phyloP scores from a whole-genome alignment of 139 green algal genomes.

The Micractinium sp. region DNA sequence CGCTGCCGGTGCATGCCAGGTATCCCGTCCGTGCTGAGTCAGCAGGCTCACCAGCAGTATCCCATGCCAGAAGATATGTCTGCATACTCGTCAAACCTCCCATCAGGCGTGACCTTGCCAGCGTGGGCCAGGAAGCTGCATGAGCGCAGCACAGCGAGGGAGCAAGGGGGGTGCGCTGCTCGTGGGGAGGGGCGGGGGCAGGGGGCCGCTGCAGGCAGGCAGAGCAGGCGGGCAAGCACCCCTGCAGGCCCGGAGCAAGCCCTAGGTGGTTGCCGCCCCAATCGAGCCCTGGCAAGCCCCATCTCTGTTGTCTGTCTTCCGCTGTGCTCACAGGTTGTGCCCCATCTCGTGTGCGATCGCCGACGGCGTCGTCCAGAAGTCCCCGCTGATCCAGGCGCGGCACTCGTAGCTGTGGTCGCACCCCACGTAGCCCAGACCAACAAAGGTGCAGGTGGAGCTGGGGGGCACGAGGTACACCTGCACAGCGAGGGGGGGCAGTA shows the following conservation, averaged over 20 bases:
- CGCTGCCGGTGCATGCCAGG: background rate
- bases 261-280: background rate
- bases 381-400: background rate
- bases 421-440: conserved; percentile 1
- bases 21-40: background rate
- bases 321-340: background rate
- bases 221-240: background rate
- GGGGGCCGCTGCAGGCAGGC: too few species aligned
- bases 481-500: background rate
- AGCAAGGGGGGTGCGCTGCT: background rate
- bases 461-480: conserved; percentile 1
- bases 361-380: background rate
- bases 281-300: background rate
- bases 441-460: background rate
- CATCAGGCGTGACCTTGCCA: background rate
- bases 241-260: background rate
- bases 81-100: background rate
- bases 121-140: background rate
- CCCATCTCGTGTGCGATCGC: background rate
- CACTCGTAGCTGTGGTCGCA: background rate
- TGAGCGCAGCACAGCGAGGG: background rate
- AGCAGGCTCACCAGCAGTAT: background rate
- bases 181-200: too few species aligned
- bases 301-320: too few species aligned
- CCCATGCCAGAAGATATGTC: background rate